A percentile compares a stretch with the other conserved stretches of the same genome.
phyloP scores from a whole-genome alignment of 2,329 filamentous ascomycete species.

The Xylaria sp. region DNA sequence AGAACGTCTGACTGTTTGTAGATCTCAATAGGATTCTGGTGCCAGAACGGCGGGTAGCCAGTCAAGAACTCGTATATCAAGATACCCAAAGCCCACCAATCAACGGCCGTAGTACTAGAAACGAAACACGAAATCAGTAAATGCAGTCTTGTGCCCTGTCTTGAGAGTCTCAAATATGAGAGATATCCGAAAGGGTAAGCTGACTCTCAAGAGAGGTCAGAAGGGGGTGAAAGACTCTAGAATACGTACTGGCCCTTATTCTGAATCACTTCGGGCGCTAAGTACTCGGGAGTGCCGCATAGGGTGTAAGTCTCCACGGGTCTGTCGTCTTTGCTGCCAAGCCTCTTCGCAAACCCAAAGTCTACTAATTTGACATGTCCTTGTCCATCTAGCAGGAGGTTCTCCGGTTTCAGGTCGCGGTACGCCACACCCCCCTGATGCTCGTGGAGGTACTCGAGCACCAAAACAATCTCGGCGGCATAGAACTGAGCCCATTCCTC shows the following conservation, averaged over 20 bases:
- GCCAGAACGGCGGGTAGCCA: constrained; percentile 85
- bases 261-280: constrained; percentile 82
- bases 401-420: constrained; percentile 81
- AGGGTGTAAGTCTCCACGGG: constrained; percentile 77
- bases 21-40: constrained; percentile 83
- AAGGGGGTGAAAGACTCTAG: neutral
- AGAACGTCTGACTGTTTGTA: constrained; percentile 67
- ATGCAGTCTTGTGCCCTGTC: neutral
- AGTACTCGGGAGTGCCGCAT: constrained; percentile 82
- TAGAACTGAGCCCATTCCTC: constrained; percentile 80
- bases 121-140: neutral
- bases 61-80: constrained; percentile 84
- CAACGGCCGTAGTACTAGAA: constrained; percentile 65
- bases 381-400: constrained; percentile 74
- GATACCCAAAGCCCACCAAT: constrained; percentile 88
- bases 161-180: neutral
- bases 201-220: neutral
- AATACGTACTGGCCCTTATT: constrained; percentile 65
- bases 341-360: constrained; percentile 82
- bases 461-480: constrained; percentile 79
- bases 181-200: neutral
- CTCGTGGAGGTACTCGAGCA: constrained; percentile 80
- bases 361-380: constrained; percentile 84
- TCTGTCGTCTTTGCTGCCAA: constrained; percentile 58
- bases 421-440: constrained; percentile 77